phyloP scores from a whole-genome alignment of 1,284 basidiomycete species.

The Apiotrichum porosum region DNA sequence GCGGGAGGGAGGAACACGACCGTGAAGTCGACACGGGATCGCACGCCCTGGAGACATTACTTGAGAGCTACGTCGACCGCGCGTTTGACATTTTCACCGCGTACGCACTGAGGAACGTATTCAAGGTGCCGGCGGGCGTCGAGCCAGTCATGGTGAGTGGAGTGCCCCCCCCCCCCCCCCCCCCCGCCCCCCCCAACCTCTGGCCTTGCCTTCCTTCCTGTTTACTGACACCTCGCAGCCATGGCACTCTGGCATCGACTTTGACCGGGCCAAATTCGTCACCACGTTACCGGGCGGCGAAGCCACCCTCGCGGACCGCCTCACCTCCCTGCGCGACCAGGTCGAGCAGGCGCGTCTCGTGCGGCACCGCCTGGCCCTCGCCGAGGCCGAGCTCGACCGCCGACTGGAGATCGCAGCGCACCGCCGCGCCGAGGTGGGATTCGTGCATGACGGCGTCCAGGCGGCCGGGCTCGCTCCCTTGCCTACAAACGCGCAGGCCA shows the following conservation, averaged over 20 bases:
- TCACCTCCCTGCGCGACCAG: constrained; percentile 37
- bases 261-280: constrained; percentile 42
- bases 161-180: too few species aligned
- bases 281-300: constrained; percentile 32
- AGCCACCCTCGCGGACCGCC: constrained; percentile 22
- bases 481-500: constrained; percentile 22
- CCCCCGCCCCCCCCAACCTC: too few species aligned
- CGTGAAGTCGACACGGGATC: constrained; percentile 35
- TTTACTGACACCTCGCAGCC: constrained; percentile 31
- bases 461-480: constrained; percentile 35
- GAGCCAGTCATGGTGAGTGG: constrained; percentile 42
- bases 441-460: constrained; percentile 35
- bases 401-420: constrained; percentile 35
- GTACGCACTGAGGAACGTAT: constrained; percentile 46
- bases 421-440: constrained; percentile 43
- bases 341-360: constrained; percentile 44
- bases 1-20: constrained; percentile 17
- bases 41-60: constrained; percentile 46
- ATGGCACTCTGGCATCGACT: constrained; percentile 47
- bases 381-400: constrained; percentile 40
- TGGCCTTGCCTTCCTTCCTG: too few species aligned
- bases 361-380: constrained; percentile 31
- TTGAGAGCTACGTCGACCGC: constrained; percentile 45
- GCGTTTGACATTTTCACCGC: constrained; percentile 47
- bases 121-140: constrained; percentile 41